phyloP scores from a whole-genome alignment of 306 rosid species.

The Ormosia semicastrata region DNA sequence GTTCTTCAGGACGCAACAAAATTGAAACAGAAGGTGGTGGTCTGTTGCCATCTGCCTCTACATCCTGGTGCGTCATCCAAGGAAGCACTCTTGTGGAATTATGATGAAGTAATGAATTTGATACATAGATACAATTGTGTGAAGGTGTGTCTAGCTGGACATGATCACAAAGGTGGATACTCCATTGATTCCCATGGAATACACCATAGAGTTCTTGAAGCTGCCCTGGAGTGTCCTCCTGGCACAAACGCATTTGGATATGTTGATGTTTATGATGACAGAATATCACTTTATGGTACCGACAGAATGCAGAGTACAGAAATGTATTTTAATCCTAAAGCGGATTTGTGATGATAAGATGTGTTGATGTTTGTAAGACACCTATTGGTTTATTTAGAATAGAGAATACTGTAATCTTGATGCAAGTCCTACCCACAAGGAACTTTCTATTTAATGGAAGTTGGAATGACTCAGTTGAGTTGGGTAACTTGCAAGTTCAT shows the following conservation, averaged over 20 bases:
- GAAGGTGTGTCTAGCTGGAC: slow-evolving; percentile 79
- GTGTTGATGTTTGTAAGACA: not conserved
- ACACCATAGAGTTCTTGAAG: slow-evolving; percentile 89
- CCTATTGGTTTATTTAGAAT: slow-evolving; percentile 13
- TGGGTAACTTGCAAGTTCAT: slow-evolving; percentile 7
- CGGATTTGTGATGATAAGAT: slow-evolving; percentile 26
- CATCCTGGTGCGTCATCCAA: slow-evolving; percentile 58
- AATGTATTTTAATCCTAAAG: slow-evolving; percentile 54
- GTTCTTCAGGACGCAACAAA: slow-evolving; percentile 67
- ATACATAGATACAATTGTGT: slow-evolving; percentile 73
- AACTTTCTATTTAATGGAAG: not conserved
- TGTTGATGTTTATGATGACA: slow-evolving; percentile 66
- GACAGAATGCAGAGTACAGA: slow-evolving; percentile 63
- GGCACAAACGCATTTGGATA: slow-evolving; percentile 72
- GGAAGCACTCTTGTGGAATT: slow-evolving; percentile 85
- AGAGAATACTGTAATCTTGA: not conserved
- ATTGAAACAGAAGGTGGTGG: slow-evolving; percentile 67
- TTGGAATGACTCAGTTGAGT: not conserved
- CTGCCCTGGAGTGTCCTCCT: slow-evolving; percentile 90
- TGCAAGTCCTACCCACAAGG: not conserved
- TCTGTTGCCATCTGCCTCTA: slow-evolving; percentile 82
- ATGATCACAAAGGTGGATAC: slow-evolving; percentile 86
- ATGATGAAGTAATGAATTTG: slow-evolving; percentile 71
- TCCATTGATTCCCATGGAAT: slow-evolving; percentile 77
- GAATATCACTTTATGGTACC: slow-evolving; percentile 58